These are phyloP conservation scores for Colletotrichum lindemuthianum DNA, from an alignment of 2,329 filamentous ascomycete genomes.

Conservation along the genomic window DNA sequence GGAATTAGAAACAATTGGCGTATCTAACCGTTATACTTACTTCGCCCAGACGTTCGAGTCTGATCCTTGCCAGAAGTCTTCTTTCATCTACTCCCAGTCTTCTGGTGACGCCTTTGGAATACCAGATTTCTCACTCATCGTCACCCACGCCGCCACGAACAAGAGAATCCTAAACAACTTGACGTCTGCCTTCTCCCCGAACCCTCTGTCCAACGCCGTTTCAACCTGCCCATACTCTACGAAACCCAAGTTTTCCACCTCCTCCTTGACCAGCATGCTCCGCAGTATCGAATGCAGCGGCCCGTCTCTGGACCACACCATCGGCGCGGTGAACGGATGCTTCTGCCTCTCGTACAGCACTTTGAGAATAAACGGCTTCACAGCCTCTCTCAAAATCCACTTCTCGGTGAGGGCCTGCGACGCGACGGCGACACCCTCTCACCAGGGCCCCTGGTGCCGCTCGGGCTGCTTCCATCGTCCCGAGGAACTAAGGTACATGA, in stretches of 20 bases:
- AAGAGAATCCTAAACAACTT: constrained; percentile 11
- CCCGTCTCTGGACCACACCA: constrained; percentile 51
- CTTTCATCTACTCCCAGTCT: neutral
- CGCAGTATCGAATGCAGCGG: constrained; percentile 50
- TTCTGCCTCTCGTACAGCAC: constrained; percentile 61
- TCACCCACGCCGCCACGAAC: constrained; percentile 16
- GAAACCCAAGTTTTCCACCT: constrained; percentile 51
- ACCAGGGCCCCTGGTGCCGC: constrained; percentile 19
- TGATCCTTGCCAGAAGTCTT: too few species aligned
- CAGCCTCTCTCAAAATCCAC: constrained; percentile 59
- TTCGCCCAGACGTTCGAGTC: too few species aligned
- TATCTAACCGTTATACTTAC: too few species aligned
- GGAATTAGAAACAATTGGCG: too few species aligned
- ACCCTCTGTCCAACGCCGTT: constrained; percentile 48
- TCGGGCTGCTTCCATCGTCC: constrained; percentile 29
- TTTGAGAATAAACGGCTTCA: constrained; percentile 48
- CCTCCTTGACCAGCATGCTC: constrained; percentile 46
- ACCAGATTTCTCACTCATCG: constrained; percentile 9
- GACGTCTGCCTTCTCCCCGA: constrained; percentile 46
- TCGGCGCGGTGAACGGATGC: constrained; percentile 58
- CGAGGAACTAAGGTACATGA: constrained; percentile 53
- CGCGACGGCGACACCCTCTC: constrained; percentile 17
- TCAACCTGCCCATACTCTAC: constrained; percentile 49
- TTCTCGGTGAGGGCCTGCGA: constrained; percentile 52
- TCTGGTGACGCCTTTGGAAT: neutral